Conservation (phyloP, 2,329 filamentous ascomycete species). For the Nothopassalora personata region DNA sequence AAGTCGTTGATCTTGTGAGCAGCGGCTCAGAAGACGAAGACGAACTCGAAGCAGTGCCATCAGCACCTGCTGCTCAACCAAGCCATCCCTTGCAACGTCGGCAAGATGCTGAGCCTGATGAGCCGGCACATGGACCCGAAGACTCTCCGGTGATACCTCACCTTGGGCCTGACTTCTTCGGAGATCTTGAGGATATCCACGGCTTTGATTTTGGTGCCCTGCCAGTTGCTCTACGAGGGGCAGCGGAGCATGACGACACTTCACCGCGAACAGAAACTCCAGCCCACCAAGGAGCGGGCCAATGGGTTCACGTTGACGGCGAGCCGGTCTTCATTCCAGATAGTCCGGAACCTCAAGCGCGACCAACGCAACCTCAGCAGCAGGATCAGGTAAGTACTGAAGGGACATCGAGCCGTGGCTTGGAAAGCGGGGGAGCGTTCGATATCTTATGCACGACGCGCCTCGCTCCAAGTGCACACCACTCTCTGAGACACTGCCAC, state of each 20-base stretch:
- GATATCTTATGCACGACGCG: no score
- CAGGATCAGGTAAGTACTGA: not conserved
- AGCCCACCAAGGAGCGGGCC: not conserved
- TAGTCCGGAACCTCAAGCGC: slow-evolving; percentile 8
- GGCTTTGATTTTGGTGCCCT: not conserved
- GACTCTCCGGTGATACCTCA: not conserved
- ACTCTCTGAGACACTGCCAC: no score
- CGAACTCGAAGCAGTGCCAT: slow-evolving; percentile 3
- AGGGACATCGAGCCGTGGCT: not conserved
- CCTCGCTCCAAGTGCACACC: no score
- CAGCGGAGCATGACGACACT: not conserved
- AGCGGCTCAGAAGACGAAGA: slow-evolving; percentile 24
- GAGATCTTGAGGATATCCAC: not conserved
- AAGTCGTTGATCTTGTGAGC: slow-evolving; percentile 24
- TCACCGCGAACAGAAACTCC: not conserved
- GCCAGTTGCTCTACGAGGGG: not conserved
- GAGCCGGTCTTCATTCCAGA: slow-evolving; percentile 25
- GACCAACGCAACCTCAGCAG: not conserved
- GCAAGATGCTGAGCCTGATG: not conserved
- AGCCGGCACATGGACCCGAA: not conserved
- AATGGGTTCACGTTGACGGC: slow-evolving; percentile 3
- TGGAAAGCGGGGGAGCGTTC: no score
- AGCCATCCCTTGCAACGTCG: not conserved
- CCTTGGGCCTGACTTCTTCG: not conserved
- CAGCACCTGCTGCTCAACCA: not conserved